phyloP scores from a whole-genome alignment of 176 grass and related monocot species.

The Otatea glauca region DNA sequence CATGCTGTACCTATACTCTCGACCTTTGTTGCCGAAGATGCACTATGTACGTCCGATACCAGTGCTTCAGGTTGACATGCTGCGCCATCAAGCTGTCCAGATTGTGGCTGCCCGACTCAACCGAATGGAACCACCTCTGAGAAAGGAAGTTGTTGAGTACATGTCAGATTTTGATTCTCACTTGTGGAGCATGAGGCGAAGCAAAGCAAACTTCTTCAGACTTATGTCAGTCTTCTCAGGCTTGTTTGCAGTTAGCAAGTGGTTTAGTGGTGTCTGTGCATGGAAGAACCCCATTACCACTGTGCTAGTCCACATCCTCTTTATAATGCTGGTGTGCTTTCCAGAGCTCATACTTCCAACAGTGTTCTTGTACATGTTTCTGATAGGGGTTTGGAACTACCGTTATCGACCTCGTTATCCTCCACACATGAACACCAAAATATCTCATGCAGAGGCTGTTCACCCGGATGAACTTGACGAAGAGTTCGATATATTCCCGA shows the following conservation, averaged over 20 bases:
- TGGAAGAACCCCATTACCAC: conserved; percentile 96
- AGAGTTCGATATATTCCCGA: conserved; percentile 92
- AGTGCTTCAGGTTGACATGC: conserved; percentile 80
- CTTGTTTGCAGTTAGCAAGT: conserved; percentile 72
- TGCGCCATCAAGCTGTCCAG: conserved; percentile 88
- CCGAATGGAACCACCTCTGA: conserved; percentile 92
- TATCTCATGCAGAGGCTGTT: conserved; percentile 87
- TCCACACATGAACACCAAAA: conserved; percentile 99
- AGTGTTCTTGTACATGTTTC: conserved; percentile 92
- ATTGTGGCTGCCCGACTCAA: conserved; percentile 85
- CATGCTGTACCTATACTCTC: conserved; percentile 85
- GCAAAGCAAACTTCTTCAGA: conserved; percentile 98
- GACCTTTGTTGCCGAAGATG: conserved; percentile 94
- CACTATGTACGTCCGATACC: conserved; percentile 88
- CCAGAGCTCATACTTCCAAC: conserved; percentile 90
- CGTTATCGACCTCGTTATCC: conserved; percentile 85
- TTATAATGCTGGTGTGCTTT: conserved; percentile 93
- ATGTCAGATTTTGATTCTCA: conserved; percentile 92
- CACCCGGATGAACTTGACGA: conserved; percentile 90
- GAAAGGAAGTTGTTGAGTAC: conserved; percentile 97
- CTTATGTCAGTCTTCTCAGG: conserved; percentile 91
- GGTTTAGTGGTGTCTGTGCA: conserved; percentile 81
- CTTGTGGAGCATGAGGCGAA: conserved; percentile 96
- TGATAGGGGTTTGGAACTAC: conserved; percentile 96
- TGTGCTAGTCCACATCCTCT: conserved; percentile 87